Evolutionary conservation across 2,329 filamentous ascomycete genomes (phyloP), one percentile per base, ranked within the genome.

Genomic region (Arthrobotrys entomopaga): DNA sequence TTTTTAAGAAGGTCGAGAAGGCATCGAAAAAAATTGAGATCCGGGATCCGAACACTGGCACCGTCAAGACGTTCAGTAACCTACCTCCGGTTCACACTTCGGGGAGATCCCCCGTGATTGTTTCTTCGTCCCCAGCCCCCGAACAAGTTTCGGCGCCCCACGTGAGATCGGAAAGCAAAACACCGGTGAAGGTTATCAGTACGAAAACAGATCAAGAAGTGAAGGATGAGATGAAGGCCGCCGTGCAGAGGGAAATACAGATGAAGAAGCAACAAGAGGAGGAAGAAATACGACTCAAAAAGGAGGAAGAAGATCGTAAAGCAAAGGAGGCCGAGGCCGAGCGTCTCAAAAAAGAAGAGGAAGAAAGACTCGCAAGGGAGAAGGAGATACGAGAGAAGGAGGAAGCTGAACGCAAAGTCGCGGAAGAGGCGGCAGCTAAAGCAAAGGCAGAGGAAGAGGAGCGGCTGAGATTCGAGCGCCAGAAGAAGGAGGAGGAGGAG

Each of bases 111-210:
- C 82, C 83, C 5, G 86, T 91, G 20, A 87, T 92, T 59, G 88
- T 91, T 7, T 91, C 92, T 2, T 89, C 90, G 0, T 87, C 89
- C 2, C 84, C 87, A 8, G 93, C 88, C 77, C 85, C 84, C 19
- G 87, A 82, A 38, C 82, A 85, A 49, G 85, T 88, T 34, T 46
- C 42, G 42, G n/a, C 13, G 19, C 85, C 89, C 19, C 91, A 95
- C 78, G 83, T 82, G 64, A 90, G 91, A 48, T 85, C 88, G 15
- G 92, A 96, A 59, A 86, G 85, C 79, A 78, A 84, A 88, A 78
- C 97, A 97, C 79, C 91, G 91, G 93, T 77, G 91, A 96, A 79
- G 92, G 96, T 83, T n/a, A 81, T 83, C 19, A 85, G 85, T 22
- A 84, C 84, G 48, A 95, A 95, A 85, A 90, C 90, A 0, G 87